Conservation (phyloP, 139 green algal genomes). For the Coelastrella sp. region DNA sequence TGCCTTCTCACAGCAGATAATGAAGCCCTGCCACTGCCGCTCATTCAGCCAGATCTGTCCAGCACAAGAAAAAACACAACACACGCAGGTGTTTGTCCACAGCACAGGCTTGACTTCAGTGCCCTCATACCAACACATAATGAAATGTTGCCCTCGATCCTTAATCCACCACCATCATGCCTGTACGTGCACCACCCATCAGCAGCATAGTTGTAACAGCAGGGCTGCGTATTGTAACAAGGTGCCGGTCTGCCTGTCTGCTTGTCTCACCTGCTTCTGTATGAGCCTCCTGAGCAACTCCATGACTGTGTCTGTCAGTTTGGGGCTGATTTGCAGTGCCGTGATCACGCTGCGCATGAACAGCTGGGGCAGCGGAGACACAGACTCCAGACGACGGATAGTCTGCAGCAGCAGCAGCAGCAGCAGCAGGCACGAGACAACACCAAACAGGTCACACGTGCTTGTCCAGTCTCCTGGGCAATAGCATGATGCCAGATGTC, state of each 20-base stretch:
- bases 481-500: too few relatives aligned
- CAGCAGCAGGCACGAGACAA: conserved; percentile 3
- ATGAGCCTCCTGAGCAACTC: conserved; percentile 76
- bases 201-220: too few relatives aligned
- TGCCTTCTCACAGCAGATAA: conserved; percentile 75
- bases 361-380: conserved; percentile 67
- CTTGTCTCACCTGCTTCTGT: conserved; percentile 56
- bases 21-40: conserved; percentile 84
- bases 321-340: conserved; percentile 63
- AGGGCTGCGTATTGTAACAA: too few relatives aligned
- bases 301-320: conserved; percentile 66
- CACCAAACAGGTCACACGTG: background rate
- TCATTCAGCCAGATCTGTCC: conserved; percentile 74
- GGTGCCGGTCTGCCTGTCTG: background rate
- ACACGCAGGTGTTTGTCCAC: background rate
- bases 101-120: background rate
- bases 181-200: too few relatives aligned
- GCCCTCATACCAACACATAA: background rate
- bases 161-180: too few relatives aligned
- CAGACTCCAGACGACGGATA: conserved; percentile 57
- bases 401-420: conserved; percentile 39
- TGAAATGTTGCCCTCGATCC: background rate
- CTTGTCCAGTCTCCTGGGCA: too few relatives aligned
- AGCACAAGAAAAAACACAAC: background rate
- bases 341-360: conserved; percentile 83